These are phyloP conservation scores for Gyromitra esculenta DNA, from an alignment of 2,329 filamentous ascomycete species.

Conservation along the genomic window DNA sequence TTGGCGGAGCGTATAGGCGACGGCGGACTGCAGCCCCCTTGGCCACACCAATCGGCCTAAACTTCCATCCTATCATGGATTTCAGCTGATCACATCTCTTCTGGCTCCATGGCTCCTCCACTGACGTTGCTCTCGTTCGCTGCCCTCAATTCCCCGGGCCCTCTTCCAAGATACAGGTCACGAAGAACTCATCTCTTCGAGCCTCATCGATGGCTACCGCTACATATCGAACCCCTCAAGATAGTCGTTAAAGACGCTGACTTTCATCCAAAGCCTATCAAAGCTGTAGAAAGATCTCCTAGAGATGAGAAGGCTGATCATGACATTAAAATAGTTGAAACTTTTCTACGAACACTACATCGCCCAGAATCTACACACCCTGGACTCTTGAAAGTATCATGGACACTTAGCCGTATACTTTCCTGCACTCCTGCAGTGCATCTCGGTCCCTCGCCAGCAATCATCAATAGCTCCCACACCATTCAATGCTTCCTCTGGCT, in stretches of 20 bases:
- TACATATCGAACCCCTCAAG: slow-evolving; percentile 8
- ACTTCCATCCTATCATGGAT: neutral
- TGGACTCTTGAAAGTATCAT: neutral
- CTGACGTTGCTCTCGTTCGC: slow-evolving; percentile 22
- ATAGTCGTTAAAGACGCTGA: neutral
- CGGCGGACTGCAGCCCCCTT: neutral
- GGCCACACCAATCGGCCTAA: neutral
- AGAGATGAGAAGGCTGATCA: neutral
- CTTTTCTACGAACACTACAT: neutral
- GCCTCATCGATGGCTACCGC: neutral
- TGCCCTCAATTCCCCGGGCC: neutral
- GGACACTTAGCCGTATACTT: neutral
- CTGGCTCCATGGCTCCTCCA: neutral
- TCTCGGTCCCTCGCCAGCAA: neutral
- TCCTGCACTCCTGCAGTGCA: neutral
- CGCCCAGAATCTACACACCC: neutral
- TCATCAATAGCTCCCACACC: neutral
- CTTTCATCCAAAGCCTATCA: neutral
- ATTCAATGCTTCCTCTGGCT: neutral
- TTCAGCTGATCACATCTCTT: neutral
- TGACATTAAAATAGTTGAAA: neutral
- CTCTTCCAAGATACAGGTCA: neutral
- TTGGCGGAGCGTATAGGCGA: neutral
- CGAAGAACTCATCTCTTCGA: neutral
- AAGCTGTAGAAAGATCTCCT: neutral